Base-by-base conservation (phyloP, 208 protist species). In the Phytomonas francai region DNA sequence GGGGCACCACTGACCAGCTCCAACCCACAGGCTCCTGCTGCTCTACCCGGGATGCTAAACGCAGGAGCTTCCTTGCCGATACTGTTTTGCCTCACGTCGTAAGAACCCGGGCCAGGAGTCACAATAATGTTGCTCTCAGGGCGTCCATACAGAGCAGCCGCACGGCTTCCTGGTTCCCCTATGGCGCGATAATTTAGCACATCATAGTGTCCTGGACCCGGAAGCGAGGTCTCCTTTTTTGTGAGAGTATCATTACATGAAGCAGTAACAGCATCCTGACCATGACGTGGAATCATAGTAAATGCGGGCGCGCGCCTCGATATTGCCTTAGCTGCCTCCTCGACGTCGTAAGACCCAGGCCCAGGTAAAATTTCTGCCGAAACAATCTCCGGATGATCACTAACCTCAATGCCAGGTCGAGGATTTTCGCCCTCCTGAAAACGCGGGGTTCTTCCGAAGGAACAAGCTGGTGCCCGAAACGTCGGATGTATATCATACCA, bases 311-410 rank as follows among this genome's bases (percentile, higher is more conserved):
- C 39, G 14, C 68, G 51, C 42, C 22, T 27, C 30, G 34, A 34
- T 49, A 31, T 51, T 45, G 30, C 29, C 12, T 30, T 45, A 30
- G 49, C 33, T 31, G 54, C 65, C 2, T 28, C 31, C 6, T 25
- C 49, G 3, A 74, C 65, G 28, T 72, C 72, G 68, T 77, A 77
- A 16, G 73, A 49, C 19, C 73, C 73, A n/a, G 73, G 73, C 2
- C 73, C 73, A 8, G 73, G 73, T 0, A 49, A 49, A 19, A 3
- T 49, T 19, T 3, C 9, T 3, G 9, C 39, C 12, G 39, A 49
- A 49, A 49, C 39, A 22, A 12, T 12, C 39, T 19, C 39, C 12
- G 39, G 12, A 49, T 49, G 39, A 49, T 19, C 39, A 49, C 39
- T 12, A 49, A 49, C 16, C 39, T 19, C 39, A 49, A 22, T 49